These are phyloP conservation scores for Neopestalotiopsis rosae DNA, from an alignment of 2,329 filamentous ascomycete genomes.

Conservation along the genomic window DNA sequence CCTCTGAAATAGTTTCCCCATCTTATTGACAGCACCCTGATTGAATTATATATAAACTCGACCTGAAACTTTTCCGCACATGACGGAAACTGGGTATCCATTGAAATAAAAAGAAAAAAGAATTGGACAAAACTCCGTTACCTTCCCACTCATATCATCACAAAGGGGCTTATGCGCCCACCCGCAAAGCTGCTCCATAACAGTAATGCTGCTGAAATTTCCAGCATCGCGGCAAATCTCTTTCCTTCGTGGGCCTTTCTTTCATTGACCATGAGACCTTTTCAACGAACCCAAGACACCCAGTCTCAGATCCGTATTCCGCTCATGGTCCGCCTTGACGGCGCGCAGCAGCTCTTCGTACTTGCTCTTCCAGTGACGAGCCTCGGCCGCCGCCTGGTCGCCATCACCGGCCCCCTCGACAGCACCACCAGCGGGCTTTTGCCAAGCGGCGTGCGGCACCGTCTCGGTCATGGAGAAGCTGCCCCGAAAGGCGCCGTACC, in stretches of 20 bases:
- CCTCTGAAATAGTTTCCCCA: neutral
- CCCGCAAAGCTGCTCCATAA: no score
- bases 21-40: no score
- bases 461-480: slow-evolving; percentile 58
- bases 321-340: slow-evolving; percentile 63
- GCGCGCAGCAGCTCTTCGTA: slow-evolving; percentile 64
- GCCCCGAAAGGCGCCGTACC: slow-evolving; percentile 57
- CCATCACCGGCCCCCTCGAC: slow-evolving; percentile 20
- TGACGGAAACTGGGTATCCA: neutral
- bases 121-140: neutral
- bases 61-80: neutral
- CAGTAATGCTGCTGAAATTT: no score
- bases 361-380: slow-evolving; percentile 55
- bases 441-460: slow-evolving; percentile 51
- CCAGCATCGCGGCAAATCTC: no score
- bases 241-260: neutral
- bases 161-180: no score
- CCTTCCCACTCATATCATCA: neutral
- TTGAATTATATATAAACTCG: neutral
- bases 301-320: slow-evolving; percentile 49
- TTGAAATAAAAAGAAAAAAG: neutral
- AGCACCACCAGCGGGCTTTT: slow-evolving; percentile 24
- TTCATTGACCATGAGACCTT: neutral
- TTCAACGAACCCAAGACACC: slow-evolving; percentile 46
- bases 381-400: slow-evolving; percentile 26